These are phyloP conservation scores for Tetrahymena elliotti DNA, from an alignment of 73 alveolate species.

Conservation along the genomic window DNA sequence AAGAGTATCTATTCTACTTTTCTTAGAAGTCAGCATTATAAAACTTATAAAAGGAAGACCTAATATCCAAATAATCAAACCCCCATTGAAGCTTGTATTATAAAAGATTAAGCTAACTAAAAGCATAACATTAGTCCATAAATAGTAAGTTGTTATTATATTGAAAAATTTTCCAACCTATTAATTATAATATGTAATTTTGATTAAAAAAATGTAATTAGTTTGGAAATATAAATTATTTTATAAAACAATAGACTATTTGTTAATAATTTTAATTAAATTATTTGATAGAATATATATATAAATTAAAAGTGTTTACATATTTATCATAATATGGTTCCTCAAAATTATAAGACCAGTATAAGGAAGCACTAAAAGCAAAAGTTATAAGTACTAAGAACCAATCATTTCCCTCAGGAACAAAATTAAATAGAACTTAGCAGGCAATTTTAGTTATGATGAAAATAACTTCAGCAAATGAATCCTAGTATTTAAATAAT, in stretches of 20 bases:
- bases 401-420: slow-evolving; percentile 20
- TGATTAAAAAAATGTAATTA: no score
- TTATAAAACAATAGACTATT: no score
- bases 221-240: no score
- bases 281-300: no score
- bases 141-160: slow-evolving; percentile 6
- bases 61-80: slow-evolving; percentile 63
- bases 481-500: neutral
- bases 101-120: slow-evolving; percentile 59
- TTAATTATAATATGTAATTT: neutral
- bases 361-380: slow-evolving; percentile 6
- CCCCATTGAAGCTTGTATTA: slow-evolving; percentile 70
- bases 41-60: slow-evolving; percentile 76
- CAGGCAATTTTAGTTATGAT: slow-evolving; percentile 13
- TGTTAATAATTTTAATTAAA: no score
- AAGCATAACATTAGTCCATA: slow-evolving; percentile 53
- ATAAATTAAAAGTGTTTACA: neutral
- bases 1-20: slow-evolving; percentile 57
- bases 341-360: slow-evolving; percentile 18
- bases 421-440: slow-evolving; percentile 5
- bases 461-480: slow-evolving; percentile 26
- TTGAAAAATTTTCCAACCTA: slow-evolving; percentile 10
- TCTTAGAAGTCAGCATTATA: slow-evolving; percentile 60
- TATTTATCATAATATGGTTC: slow-evolving; percentile 33
- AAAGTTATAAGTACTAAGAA: slow-evolving; percentile 9